Conservation (phyloP, 169 alveolate genomes). For the Theileria equi region DNA sequence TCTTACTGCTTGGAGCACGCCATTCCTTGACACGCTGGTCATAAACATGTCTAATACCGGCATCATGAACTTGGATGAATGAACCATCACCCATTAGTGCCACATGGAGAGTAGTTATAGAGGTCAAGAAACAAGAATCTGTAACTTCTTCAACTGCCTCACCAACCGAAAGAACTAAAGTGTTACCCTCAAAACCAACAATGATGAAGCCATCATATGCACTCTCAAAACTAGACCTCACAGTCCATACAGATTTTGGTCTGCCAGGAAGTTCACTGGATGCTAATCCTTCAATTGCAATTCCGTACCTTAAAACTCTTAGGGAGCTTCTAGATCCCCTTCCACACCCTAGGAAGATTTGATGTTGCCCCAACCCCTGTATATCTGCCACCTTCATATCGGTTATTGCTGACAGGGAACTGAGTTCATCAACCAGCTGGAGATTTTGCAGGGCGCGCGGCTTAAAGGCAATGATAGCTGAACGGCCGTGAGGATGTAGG, state of each 20-base stretch:
- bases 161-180: conserved; percentile 92
- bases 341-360: conserved; percentile 90
- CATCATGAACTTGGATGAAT: conserved; percentile 87
- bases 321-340: conserved; percentile 93
- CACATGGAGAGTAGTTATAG: conserved; percentile 82
- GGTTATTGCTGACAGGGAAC: conserved; percentile 90
- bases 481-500: conserved; percentile 81
- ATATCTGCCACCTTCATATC: conserved; percentile 94
- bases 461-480: conserved; percentile 86
- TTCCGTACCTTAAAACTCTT: conserved; percentile 93
- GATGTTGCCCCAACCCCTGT: conserved; percentile 70
- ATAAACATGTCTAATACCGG: conserved; percentile 85
- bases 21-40: conserved; percentile 76
- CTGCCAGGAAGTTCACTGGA: conserved; percentile 92
- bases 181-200: conserved; percentile 90
- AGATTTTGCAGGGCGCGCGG: conserved; percentile 88
- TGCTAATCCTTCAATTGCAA: conserved; percentile 93
- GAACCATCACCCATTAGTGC: conserved; percentile 84
- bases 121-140: conserved; percentile 85
- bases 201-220: conserved; percentile 86
- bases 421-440: conserved; percentile 85
- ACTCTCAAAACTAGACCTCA: conserved; percentile 78
- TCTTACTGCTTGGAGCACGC: conserved; percentile 79
- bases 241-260: conserved; percentile 94
- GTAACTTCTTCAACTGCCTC: conserved; percentile 90